Base-by-base conservation (phyloP, 371 early-diverging fungal genomes). In the Mortierella sp. region DNA sequence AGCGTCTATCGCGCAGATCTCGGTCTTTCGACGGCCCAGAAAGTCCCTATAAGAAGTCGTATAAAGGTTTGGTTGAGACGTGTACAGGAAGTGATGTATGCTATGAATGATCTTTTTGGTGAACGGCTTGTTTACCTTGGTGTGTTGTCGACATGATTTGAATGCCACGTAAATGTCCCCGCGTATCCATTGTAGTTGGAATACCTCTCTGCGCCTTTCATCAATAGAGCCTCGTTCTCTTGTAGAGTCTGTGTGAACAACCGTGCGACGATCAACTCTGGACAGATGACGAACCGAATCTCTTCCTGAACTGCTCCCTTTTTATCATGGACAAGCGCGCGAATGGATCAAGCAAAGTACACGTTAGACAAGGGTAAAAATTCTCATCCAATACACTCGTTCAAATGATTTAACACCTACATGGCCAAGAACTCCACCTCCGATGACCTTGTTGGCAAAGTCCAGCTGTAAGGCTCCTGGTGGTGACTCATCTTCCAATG, bases 231-330 rank as follows among this genome's bases (percentile, higher is more conserved):
- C 51, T 88, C 88, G 31, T 82, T 81, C 16, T 72, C 71, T 41
- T 69, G 64, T 26, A 88, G 62, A 10, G 58, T 58, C 58, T 84
- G 78, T 6, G 73, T 74, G 61, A 88, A 83, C 18, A 85, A 61
- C 4, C 85, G 78, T 4, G 87, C 69, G 10, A 73, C 72, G 34
- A 88, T 81, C 54, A 86, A 59, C 67, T 88, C 88, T 27, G 88
- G 84, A 48, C 81, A 80, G 27, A 85, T 83, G 24, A 79, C 66
- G 47, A 88, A 88, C 21, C 79, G 78, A 51, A 88, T 86, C 63
- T 87, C 88, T 64, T 87, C 88, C 57, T 87, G 88, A 13, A 87
- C 88, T 14, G 84, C 81, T 5, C 86, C 86, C 83, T n/a, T n/a
- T n/a, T n/a, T 84, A 61, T 42, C 13, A 23, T 34, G 42, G 41